phyloP scores from a whole-genome alignment of 2,329 filamentous ascomycete species.

The Claviceps sp. region DNA sequence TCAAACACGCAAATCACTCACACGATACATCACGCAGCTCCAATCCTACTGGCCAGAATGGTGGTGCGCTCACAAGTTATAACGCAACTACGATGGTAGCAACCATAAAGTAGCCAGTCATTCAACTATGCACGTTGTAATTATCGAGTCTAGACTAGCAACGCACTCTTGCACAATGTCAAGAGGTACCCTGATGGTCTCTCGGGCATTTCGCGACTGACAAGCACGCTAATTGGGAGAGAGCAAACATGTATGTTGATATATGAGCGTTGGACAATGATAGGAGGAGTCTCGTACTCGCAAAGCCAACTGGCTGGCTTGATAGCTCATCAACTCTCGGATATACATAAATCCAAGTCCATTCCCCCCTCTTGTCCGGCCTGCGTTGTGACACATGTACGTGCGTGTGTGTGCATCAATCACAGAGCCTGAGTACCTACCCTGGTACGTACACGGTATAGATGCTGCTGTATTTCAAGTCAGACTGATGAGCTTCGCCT shows the following conservation, averaged over 20 bases:
- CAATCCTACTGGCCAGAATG: not conserved
- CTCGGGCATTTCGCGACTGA: not conserved
- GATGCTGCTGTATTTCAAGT: not conserved
- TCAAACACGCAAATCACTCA: not conserved
- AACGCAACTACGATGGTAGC: not conserved
- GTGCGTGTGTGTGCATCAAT: not conserved
- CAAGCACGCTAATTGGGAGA: not conserved
- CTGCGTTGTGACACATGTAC: not conserved
- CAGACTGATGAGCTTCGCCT: not conserved
- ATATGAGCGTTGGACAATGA: not conserved
- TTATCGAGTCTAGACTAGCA: not conserved
- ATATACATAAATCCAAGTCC: not conserved
- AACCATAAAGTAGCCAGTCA: not conserved
- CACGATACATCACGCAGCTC: not conserved
- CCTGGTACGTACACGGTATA: not conserved
- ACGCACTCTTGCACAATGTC: not conserved
- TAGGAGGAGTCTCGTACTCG: not conserved
- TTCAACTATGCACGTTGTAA: not conserved
- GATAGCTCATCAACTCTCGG: not conserved
- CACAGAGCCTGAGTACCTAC: not conserved
- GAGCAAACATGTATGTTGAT: not conserved
- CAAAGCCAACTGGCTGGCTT: not conserved
- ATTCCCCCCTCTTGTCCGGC: not conserved
- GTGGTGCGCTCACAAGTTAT: not conserved
- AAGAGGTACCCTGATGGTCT: not conserved